Conservation (phyloP, 345 rosid genomes). For the Toxicodendron radicans region DNA sequence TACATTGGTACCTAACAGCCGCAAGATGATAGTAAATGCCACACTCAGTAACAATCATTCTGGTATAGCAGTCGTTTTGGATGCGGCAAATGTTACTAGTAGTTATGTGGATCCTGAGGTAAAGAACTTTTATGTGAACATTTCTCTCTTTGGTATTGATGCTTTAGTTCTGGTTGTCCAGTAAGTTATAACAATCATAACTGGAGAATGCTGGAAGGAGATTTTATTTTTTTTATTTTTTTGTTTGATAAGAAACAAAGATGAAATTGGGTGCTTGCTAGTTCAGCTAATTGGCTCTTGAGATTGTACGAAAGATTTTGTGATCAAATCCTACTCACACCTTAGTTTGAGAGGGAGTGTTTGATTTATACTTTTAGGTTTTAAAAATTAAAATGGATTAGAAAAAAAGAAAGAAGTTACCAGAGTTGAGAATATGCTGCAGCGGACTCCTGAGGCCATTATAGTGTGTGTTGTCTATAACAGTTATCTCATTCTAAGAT, state of each 20-base stretch:
- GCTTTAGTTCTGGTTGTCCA: slow-evolving; percentile 12
- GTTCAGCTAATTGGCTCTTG: too few species aligned
- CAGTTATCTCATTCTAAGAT: slow-evolving; percentile 17
- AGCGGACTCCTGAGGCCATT: not conserved
- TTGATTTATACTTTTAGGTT: too few species aligned
- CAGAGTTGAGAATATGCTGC: too few species aligned
- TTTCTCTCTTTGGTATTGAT: slow-evolving; percentile 3
- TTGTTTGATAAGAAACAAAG: too few species aligned
- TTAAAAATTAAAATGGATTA: too few species aligned
- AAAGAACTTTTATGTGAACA: slow-evolving; percentile 8
- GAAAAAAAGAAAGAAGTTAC: too few species aligned
- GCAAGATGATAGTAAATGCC: slow-evolving; percentile 84
- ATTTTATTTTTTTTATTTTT: too few species aligned
- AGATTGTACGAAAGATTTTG: too few species aligned
- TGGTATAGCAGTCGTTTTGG: slow-evolving; percentile 91
- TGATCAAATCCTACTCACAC: too few species aligned
- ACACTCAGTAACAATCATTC: slow-evolving; percentile 85
- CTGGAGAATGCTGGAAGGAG: slow-evolving; percentile 4
- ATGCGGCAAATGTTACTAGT: slow-evolving; percentile 81
- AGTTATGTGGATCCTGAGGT: slow-evolving; percentile 96
- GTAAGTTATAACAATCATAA: not conserved
- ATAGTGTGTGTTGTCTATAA: slow-evolving; percentile 16
- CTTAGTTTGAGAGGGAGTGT: too few species aligned
- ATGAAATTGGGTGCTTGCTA: too few species aligned
- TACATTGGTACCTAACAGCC: slow-evolving; percentile 77